Base-by-base conservation (phyloP, 2,329 filamentous ascomycete genomes). In the Nemania diffusa region DNA sequence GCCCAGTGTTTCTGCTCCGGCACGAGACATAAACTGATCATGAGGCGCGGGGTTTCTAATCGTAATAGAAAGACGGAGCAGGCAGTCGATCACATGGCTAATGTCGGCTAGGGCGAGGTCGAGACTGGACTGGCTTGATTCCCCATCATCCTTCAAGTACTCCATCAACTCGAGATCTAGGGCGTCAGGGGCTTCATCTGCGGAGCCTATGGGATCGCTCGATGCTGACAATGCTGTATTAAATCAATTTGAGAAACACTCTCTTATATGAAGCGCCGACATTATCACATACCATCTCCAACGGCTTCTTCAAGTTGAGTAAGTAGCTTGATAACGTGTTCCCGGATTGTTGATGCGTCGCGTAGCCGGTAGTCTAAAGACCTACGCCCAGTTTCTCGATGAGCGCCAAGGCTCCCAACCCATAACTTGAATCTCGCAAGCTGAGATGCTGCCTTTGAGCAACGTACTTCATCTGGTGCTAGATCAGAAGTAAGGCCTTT, bases 371-470 rank as follows among this genome's bases (percentile, higher is more conserved):
- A 34, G 1, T 59, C 62, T 11, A 64, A 48, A 24, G 62, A 64
- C 20, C 48, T 44, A 42, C 11, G 32, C 2, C 62, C 56, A 20
- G 56, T 46, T 7, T n/a, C 3, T 3, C 37, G 55, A 27, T 64
- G 48, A 3, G 62, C 62, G 17, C 56, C 62, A 17, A 64, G 17
- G 20, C 37, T 55, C 15, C 56, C 37, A 15, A 37, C 62, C 62
- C 62, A 64, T 59, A 64, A 37, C 27, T 64, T 64, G 34, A 64
- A 59, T 40, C 62, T 58, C 3, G 55, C 46, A 8, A 64, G 48
- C n/a, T 64, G 62, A n/a, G 34, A 59, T 44, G 17, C 9, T 5
- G 20, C 22, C 13, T n/a, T 42, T 2, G 55, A 37, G n/a, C 42
- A 37, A 2, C n/a, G 34, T 6, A n/a, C 26, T n/a, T n/a, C 55